phyloP scores from a whole-genome alignment of 441 rosid genomes.

The Corymbia calophylla region DNA sequence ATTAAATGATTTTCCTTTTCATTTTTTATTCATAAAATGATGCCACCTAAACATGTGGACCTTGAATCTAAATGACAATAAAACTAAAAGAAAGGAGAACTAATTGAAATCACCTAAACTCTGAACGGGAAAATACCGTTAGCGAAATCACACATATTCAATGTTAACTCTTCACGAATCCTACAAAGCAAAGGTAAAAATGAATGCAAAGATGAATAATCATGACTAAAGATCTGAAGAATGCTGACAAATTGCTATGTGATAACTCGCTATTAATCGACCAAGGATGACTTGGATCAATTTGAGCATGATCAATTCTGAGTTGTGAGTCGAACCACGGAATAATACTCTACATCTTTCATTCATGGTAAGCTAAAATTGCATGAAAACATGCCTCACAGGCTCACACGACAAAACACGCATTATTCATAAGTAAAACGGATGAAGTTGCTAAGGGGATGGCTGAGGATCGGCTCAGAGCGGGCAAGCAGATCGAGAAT shows the following conservation, averaged over 20 bases:
- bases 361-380: not conserved
- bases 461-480: not conserved
- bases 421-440: too few relatives aligned
- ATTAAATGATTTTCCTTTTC: not conserved
- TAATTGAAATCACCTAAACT: not conserved
- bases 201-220: not conserved
- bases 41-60: not conserved
- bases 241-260: not conserved
- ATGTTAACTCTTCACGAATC: not conserved
- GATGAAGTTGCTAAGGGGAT: not conserved
- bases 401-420: not conserved
- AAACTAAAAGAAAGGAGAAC: not conserved
- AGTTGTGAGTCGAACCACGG: not conserved
- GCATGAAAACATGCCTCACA: not conserved
- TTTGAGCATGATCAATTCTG: not conserved
- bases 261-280: not conserved
- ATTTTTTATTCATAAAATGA: not conserved
- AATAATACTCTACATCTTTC: not conserved
- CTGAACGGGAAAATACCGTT: fast-evolving
- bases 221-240: not conserved
- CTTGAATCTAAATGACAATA: too few relatives aligned
- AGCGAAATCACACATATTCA: not conserved
- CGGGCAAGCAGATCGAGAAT: not conserved
- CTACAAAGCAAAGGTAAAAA: not conserved
- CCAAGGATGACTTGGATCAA: fast-evolving